Percentiles rank a stretch among this genome's conserved stretches.
Conservation (phyloP, 495 filamentous ascomycete genomes). For the Penicillium soppii region DNA sequence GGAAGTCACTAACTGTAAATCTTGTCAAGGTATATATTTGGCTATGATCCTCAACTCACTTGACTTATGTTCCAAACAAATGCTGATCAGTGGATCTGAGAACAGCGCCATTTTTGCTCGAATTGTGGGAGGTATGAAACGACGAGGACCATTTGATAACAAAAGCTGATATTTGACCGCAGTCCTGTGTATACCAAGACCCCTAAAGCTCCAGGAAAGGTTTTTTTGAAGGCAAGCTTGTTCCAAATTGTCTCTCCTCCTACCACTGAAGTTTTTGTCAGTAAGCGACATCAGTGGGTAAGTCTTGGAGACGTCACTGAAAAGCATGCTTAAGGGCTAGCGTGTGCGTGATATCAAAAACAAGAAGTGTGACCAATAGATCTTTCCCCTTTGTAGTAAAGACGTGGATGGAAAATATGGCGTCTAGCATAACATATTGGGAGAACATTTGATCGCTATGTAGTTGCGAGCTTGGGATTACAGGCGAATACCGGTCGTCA, state of each 20-base stretch:
- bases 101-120: constrained; percentile 29
- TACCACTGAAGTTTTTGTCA: constrained; percentile 14
- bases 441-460: no score
- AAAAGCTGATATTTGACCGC: neutral
- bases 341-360: neutral
- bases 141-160: no score
- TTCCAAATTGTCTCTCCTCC: constrained; percentile 22
- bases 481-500: no score
- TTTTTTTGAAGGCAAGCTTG: constrained; percentile 26
- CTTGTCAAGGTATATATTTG: constrained; percentile 11
- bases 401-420: no score
- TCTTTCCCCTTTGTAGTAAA: no score
- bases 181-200: constrained; percentile 21
- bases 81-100: neutral
- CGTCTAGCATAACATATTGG: no score
- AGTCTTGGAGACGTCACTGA: neutral
- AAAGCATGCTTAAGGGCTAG: neutral
- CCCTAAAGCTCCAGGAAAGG: constrained; percentile 18
- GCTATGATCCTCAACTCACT: neutral
- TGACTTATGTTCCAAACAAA: neutral
- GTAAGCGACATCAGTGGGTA: constrained; percentile 12
- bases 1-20: constrained; percentile 16
- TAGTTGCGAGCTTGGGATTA: no score
- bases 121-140: constrained; percentile 28
- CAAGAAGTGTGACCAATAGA: no score